Base-by-base conservation (phyloP, 179 eudicot genomes). In the Beta corolliflora region DNA sequence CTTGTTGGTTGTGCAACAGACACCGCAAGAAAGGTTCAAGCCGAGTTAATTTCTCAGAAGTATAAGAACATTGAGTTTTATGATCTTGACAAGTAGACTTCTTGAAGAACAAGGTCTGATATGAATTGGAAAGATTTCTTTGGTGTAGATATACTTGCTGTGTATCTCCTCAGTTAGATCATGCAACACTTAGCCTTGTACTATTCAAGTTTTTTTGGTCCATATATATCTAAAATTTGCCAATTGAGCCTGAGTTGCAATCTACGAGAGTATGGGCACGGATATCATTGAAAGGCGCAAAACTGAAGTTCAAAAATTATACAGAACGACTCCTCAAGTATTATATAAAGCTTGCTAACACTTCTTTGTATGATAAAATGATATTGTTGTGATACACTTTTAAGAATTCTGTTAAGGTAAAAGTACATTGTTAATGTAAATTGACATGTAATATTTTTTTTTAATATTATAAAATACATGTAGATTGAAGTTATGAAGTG, bases 1-100 rank as follows among this genome's bases (percentile, higher is more conserved):
- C 97, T 96, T 61, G 99, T 96, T 66, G 99, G 99, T 73, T 96
- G 99, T 85, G 99, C 99, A 14, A 96, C 99, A 9, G 99, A 96
- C 76, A 96, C 98, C 0, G 99, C 99, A 11, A 90, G 99, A 80
- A 96, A 96, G 86, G 99, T 96, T 70, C 92, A 96, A 82, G 99
- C 98, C 1, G 98, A 96, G 91, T 81, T 94, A 58, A 96, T 94
- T 53, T 96, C 98, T 41, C 99, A 96, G 83, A 96, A 96, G 86
- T 96, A 96, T 84, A 96, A 93, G 89, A 91, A 92, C 80, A 96
- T 94, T 23, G 97, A 96, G 86, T 91, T 94, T 73, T 96, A 96
- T 84, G 97, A 96, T 86, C 79, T 87, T 58, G 66, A 75, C 52
- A 29, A 81, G 44, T 44, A 29, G 25, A 48, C 31, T 71, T 70